phyloP scores from a whole-genome alignment of 2,329 filamentous ascomycete genomes.

The Monilinia laxa region DNA sequence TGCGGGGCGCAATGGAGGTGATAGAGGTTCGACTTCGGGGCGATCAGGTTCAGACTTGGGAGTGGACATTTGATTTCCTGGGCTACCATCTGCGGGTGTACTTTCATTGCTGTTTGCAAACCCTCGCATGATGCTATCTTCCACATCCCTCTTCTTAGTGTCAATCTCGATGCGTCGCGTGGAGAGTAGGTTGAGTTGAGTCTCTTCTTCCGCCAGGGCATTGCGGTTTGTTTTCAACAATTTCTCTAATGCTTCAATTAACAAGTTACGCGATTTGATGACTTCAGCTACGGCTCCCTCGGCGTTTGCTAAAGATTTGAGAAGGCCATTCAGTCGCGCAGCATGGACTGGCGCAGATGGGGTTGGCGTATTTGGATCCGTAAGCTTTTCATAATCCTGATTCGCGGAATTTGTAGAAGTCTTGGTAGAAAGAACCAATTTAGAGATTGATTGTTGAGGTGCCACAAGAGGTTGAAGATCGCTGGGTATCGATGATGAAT shows the following conservation, averaged over 20 bases:
- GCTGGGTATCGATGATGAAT: slow-evolving; percentile 60
- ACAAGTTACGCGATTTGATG: slow-evolving; percentile 76
- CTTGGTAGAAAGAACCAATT: slow-evolving; percentile 67
- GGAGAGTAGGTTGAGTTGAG: slow-evolving; percentile 61
- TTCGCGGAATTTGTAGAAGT: slow-evolving; percentile 69
- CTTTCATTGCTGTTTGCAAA: slow-evolving; percentile 60
- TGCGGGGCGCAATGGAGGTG: slow-evolving; percentile 64
- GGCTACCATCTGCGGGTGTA: slow-evolving; percentile 47
- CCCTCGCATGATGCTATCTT: slow-evolving; percentile 85
- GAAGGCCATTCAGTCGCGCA: slow-evolving; percentile 81
- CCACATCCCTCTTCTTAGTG: slow-evolving; percentile 80
- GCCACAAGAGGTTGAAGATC: slow-evolving; percentile 77
- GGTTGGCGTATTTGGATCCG: slow-evolving; percentile 64
- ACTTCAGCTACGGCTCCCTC: slow-evolving; percentile 87
- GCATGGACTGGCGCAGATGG: slow-evolving; percentile 89
- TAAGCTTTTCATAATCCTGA: slow-evolving; percentile 80
- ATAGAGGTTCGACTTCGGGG: slow-evolving; percentile 82
- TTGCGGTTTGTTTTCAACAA: slow-evolving; percentile 72
- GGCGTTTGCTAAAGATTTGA: slow-evolving; percentile 84
- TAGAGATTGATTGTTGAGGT: slow-evolving; percentile 70
- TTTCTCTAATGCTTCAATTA: slow-evolving; percentile 80
- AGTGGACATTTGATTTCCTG: slow-evolving; percentile 42
- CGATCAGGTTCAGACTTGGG: slow-evolving; percentile 62
- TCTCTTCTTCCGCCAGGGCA: slow-evolving; percentile 68
- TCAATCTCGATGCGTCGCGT: slow-evolving; percentile 73